These are phyloP conservation scores for Talaromyces stipitatus DNA, from an alignment of 495 filamentous ascomycete genomes.

Conservation along the genomic window DNA sequence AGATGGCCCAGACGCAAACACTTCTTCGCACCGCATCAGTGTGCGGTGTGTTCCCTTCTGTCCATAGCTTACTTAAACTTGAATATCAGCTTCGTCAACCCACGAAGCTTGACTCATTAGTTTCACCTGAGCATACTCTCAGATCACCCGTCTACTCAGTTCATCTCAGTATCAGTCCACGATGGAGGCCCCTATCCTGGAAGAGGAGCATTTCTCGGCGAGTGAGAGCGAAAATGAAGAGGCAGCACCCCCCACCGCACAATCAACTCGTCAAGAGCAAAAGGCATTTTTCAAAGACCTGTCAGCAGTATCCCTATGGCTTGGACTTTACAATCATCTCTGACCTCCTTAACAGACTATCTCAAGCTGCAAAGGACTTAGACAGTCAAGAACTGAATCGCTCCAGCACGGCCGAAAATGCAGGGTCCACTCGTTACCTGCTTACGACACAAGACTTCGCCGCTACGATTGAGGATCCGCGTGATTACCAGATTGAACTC, in stretches of 20 bases:
- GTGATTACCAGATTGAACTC: slow-evolving; percentile 89
- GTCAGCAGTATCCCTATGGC: neutral
- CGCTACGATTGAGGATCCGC: slow-evolving; percentile 53
- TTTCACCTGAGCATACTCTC: neutral
- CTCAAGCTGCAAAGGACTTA: slow-evolving; percentile 27
- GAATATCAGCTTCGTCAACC: neutral
- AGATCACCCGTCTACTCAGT: neutral
- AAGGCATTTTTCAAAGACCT: neutral
- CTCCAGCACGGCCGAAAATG: slow-evolving; percentile 21
- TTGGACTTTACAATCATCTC: neutral
- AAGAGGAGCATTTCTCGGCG: neutral
- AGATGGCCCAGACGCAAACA: neutral
- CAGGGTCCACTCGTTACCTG: slow-evolving; percentile 33
- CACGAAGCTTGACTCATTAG: neutral
- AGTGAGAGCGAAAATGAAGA: neutral
- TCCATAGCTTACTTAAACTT: neutral
- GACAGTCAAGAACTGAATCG: slow-evolving; percentile 21
- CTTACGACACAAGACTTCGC: slow-evolving; percentile 33
- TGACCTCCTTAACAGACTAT: slow-evolving; percentile 27
- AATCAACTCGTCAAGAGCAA: slow-evolving; percentile 9
- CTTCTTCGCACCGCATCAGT: neutral
- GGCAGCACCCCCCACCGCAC: neutral
- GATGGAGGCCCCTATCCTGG: neutral
- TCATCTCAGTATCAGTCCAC: neutral
- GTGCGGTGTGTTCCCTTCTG: neutral